Base-by-base conservation (phyloP, 2,329 filamentous ascomycete species). In the Xylariomycetidae sp. region DNA sequence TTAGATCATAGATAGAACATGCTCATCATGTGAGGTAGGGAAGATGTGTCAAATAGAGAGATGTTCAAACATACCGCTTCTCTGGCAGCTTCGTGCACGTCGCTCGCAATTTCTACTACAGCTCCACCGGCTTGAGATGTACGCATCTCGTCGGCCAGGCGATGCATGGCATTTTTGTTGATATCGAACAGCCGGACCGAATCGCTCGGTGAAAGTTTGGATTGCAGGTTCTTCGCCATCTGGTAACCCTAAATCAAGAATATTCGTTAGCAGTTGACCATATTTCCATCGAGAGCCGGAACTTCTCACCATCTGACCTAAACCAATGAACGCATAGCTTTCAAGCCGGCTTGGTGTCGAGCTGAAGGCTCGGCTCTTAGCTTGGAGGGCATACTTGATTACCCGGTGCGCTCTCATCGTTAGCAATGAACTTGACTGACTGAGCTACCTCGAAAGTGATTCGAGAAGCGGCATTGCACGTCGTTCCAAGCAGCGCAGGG, bases 1-100 rank as follows among this genome's bases (percentile, higher is more conserved):
- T 84, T 84, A 82, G 78, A 82, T 83, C 79, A 83, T 80, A 67
- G 62, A 72, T 66, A 56, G 54, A 58, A 61, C 49, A 59, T 40
- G 27, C 37, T 58, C 57, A 61, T 59, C 56, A 61, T 56, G 36
- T 53, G 37, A 34, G 31, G 27, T 12, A 33, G 9, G 28, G 8
- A 28, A 28, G 19, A 25, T 14, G 14, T n/a, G 30, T 11, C 6
- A 34, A 30, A 30, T 14, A 45, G 35, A 53, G 49, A 54, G 46
- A 46, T 53, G 49, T 16, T 33, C 37, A 48, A 33, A 52, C 44
- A 31, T 65, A 78, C 75, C 44, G 74, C 69, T 32, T 74, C 66
- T 40, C 62, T 66, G 3, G 68, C 63, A 8, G 72, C 73, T 4
- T 73, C 67, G 12, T 57, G 59, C 2, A 65, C 70, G 34, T 59